Conservation (phyloP, 1,284 basidiomycete species). For the Sporisorium reilianum region DNA sequence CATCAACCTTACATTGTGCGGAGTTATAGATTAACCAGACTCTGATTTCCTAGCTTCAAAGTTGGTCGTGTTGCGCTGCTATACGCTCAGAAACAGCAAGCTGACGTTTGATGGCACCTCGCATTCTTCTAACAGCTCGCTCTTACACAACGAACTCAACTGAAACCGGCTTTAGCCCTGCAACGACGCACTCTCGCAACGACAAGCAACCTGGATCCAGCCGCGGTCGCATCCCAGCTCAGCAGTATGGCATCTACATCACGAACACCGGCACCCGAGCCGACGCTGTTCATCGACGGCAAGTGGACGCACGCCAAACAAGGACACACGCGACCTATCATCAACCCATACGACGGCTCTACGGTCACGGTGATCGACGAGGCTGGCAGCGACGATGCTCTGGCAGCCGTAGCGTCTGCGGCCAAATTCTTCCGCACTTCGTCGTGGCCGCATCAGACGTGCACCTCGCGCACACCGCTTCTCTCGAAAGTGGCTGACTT, state of each 20-base stretch:
- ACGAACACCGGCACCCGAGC: slow-evolving; percentile 44
- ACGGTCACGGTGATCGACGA: slow-evolving; percentile 63
- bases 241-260: slow-evolving; percentile 57
- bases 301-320: slow-evolving; percentile 59
- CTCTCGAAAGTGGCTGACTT: slow-evolving; percentile 61
- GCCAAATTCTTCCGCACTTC: slow-evolving; percentile 59
- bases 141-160: not conserved
- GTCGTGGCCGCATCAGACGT: slow-evolving; percentile 54
- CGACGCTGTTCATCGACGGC: slow-evolving; percentile 68
- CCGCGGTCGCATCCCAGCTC: slow-evolving; percentile 40
- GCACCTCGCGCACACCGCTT: slow-evolving; percentile 47
- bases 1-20: slow-evolving; percentile 47
- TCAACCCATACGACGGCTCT: slow-evolving; percentile 63
- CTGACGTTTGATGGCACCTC: not conserved
- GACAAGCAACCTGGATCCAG: slow-evolving; percentile 19
- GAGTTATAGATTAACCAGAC: slow-evolving; percentile 58
- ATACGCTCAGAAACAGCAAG: not conserved
- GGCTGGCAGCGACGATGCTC: slow-evolving; percentile 59
- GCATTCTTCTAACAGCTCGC: slow-evolving; percentile 7
- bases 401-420: slow-evolving; percentile 58
- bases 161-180: not conserved
- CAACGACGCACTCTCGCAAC: slow-evolving; percentile 7
- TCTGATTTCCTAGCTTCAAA: slow-evolving; percentile 26
- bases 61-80: not conserved
- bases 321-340: slow-evolving; percentile 59